Evolutionary conservation across 768 basidiomycete species (phyloP).

Genomic region (Clathrus columnatus): DNA sequence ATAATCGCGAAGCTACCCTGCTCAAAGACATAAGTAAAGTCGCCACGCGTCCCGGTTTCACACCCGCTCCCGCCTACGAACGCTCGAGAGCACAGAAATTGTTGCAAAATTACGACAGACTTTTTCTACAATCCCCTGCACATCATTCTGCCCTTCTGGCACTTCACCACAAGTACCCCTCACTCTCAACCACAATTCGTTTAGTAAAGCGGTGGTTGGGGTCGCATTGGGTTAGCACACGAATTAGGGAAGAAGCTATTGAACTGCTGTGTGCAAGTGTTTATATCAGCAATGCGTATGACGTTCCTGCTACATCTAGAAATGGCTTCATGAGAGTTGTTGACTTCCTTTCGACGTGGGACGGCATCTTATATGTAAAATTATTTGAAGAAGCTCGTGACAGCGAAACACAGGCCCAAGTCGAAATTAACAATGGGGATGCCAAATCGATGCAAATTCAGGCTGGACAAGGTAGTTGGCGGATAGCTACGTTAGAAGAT

Average conservation of each 20-base stretch:
- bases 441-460: conserved; percentile 21
- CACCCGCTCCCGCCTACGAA: conserved; percentile 30
- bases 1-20: conserved; percentile 75
- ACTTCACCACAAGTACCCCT: conserved; percentile 67
- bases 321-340: conserved; percentile 72
- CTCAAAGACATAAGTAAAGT: neutral
- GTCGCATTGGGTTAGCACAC: conserved; percentile 72
- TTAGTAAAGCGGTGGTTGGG: conserved; percentile 91
- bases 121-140: conserved; percentile 70
- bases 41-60: neutral
- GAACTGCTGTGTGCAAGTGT: conserved; percentile 79
- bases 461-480: conserved; percentile 55
- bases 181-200: conserved; percentile 78
- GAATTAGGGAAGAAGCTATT: conserved; percentile 68
- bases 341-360: conserved; percentile 71
- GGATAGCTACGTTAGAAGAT: conserved; percentile 71
- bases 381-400: conserved; percentile 42
- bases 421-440: conserved; percentile 14
- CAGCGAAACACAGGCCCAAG: conserved; percentile 19
- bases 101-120: conserved; percentile 50
- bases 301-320: conserved; percentile 21
- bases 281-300: conserved; percentile 42
- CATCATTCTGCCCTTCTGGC: conserved; percentile 81
- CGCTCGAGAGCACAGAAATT: conserved; percentile 49
- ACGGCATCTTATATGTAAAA: conserved; percentile 63